Percentiles rank a stretch among this genome's conserved stretches.
Conservation (phyloP, 176 grass and related monocot genomes). For the Phragmites australis region DNA sequence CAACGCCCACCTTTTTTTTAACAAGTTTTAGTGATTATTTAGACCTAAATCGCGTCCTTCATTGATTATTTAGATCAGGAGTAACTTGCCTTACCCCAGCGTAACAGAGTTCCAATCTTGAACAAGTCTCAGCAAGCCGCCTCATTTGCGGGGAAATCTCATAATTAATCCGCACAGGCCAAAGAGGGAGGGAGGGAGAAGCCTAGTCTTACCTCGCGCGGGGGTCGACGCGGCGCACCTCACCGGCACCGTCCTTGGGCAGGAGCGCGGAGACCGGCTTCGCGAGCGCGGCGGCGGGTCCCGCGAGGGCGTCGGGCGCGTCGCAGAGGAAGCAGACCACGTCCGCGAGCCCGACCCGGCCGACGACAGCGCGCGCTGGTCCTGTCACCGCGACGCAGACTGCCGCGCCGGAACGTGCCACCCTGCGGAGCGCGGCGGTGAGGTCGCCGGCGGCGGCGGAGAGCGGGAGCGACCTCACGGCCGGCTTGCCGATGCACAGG, state of each 20-base stretch:
- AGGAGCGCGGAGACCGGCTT: constrained; percentile 58
- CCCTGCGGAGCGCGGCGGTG: constrained; percentile 55
- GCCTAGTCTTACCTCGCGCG: constrained; percentile 42
- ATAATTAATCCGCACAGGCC: not conserved
- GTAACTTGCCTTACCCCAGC: no score
- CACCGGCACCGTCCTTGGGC: constrained; percentile 48
- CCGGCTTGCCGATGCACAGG: constrained; percentile 97
- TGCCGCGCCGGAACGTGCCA: constrained; percentile 32
- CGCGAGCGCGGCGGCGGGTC: constrained; percentile 44
- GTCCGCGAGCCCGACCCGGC: constrained; percentile 60
- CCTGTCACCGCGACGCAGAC: constrained; percentile 35
- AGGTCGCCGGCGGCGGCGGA: constrained; percentile 70
- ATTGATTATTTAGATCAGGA: no score
- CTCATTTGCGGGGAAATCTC: not conserved
- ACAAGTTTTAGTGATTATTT: not conserved
- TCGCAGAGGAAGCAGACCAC: constrained; percentile 75
- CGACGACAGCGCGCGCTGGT: constrained; percentile 34
- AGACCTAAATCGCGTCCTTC: constrained; percentile 11
- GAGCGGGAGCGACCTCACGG: constrained; percentile 68
- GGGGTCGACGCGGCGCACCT: constrained; percentile 56
- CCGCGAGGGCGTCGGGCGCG: constrained; percentile 39
- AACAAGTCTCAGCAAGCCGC: not conserved
- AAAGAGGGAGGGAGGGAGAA: no score
- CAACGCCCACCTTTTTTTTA: not conserved
- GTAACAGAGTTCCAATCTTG: constrained; percentile 25